Conservation (phyloP, 129 eudicot genomes). For the Arctium lappa region DNA sequence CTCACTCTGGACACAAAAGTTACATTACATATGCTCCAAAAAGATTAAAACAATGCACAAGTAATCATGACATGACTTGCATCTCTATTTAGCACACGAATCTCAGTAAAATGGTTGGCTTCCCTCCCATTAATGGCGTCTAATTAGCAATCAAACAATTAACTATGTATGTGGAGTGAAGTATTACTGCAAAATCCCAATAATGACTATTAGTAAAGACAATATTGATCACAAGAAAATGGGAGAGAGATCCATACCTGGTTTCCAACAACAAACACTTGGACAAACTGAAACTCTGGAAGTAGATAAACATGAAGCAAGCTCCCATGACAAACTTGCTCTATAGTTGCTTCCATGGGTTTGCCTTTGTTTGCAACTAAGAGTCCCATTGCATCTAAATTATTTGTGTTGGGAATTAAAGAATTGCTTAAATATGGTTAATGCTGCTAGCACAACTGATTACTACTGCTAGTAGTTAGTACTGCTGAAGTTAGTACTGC, state of each 20-base stretch:
- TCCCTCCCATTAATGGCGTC: constrained; percentile 98
- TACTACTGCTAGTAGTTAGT: no score
- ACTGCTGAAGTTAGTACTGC: no score
- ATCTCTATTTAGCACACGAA: constrained; percentile 86
- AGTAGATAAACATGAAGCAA: constrained; percentile 89
- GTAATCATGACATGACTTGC: constrained; percentile 35
- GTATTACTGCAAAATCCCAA: not conserved
- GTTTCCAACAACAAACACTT: constrained; percentile 92
- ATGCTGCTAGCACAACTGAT: no score
- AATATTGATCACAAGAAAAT: not conserved
- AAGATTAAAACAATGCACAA: not conserved
- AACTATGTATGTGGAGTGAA: not conserved
- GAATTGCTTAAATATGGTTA: no score
- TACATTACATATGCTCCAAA: not conserved
- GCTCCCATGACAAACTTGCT: constrained; percentile 97
- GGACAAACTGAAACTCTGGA: constrained; percentile 90
- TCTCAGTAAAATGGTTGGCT: constrained; percentile 92
- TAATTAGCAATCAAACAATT: constrained; percentile 13
- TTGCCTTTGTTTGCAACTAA: constrained; percentile 69
- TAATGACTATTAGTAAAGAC: not conserved
- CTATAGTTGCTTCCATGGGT: constrained; percentile 84
- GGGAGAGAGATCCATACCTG: no score
- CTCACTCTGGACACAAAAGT: not conserved
- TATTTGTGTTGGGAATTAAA: no score
- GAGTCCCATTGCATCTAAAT: constrained; percentile 71